A percentile compares a stretch with the other conserved stretches of the same genome.
These are phyloP conservation scores for Podaxis sp. DNA, from an alignment of 768 basidiomycete genomes.

Conservation along the genomic window DNA sequence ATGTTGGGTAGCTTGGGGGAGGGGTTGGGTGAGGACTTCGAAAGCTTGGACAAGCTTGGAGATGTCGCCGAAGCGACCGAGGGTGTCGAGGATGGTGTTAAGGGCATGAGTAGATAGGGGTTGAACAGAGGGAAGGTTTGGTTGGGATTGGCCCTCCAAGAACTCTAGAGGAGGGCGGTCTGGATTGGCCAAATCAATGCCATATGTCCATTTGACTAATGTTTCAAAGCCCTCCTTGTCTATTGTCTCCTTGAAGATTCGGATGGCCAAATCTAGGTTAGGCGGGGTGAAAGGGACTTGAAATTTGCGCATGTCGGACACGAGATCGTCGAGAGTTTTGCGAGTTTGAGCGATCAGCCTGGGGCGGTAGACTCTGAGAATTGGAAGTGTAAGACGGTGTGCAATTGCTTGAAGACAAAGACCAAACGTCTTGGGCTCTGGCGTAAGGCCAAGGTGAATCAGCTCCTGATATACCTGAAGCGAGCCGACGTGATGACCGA, in stretches of 20 bases:
- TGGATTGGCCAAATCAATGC: conserved; percentile 73
- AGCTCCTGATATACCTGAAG: conserved; percentile 65
- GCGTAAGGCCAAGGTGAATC: conserved; percentile 40
- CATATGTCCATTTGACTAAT: conserved; percentile 70
- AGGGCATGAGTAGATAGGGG: conserved; percentile 65
- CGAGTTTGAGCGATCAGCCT: conserved; percentile 42
- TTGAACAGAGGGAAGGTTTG: conserved; percentile 26
- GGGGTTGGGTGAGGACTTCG: conserved; percentile 74
- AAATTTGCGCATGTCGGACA: conserved; percentile 56
- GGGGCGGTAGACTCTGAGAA: conserved; percentile 35
- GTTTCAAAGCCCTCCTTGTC: conserved; percentile 56
- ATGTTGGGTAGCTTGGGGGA: conserved; percentile 51
- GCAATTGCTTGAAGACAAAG: conserved; percentile 70
- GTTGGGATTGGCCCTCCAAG: conserved; percentile 20
- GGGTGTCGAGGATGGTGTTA: conserved; percentile 71
- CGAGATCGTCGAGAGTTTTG: conserved; percentile 46
- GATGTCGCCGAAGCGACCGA: conserved; percentile 59
- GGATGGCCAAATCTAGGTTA: conserved; percentile 66
- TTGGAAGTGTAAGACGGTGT: conserved; percentile 64
- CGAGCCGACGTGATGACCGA: conserved; percentile 66
- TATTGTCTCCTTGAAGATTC: conserved; percentile 66
- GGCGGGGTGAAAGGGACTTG: conserved; percentile 52
- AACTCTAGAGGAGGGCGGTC: conserved; percentile 63
- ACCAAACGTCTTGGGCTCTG: conserved; percentile 56
- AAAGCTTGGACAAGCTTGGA: conserved; percentile 74